Conservation (phyloP, 768 basidiomycete species). For the Russula lepida region DNA sequence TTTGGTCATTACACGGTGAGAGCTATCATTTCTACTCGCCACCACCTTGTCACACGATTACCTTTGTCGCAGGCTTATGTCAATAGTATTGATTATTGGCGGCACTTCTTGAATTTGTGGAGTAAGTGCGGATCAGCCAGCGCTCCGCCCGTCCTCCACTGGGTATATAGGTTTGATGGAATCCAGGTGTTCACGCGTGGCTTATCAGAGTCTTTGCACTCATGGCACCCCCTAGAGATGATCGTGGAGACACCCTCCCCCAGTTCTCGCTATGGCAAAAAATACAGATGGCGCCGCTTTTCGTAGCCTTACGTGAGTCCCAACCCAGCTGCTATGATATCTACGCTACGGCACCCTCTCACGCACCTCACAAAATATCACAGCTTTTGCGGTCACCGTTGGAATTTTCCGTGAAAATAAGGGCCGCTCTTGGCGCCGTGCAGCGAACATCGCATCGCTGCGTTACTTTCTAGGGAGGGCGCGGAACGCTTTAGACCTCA, state of each 20-base stretch:
- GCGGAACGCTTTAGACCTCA: background rate
- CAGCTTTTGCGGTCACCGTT: background rate
- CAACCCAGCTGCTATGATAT: too few species aligned
- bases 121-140: background rate
- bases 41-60: background rate
- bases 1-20: too few species aligned
- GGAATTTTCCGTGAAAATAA: slow-evolving; percentile 2
- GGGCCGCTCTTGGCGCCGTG: slow-evolving; percentile 8
- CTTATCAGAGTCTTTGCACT: background rate
- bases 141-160: too few species aligned
- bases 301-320: background rate
- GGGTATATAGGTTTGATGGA: background rate
- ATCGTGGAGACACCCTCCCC: background rate
- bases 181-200: background rate
- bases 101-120: background rate
- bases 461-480: background rate
- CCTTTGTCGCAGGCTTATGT: background rate
- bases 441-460: background rate
- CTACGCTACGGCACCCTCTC: too few species aligned
- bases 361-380: background rate
- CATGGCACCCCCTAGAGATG: background rate
- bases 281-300: background rate
- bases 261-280: background rate
- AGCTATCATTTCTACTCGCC: too few species aligned
- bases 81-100: background rate